Evolutionary conservation across 1,139 yeast genomes (phyloP), one percentile per base, ranked within the genome.

Genomic region (Magnusiomyces paraingens): DNA sequence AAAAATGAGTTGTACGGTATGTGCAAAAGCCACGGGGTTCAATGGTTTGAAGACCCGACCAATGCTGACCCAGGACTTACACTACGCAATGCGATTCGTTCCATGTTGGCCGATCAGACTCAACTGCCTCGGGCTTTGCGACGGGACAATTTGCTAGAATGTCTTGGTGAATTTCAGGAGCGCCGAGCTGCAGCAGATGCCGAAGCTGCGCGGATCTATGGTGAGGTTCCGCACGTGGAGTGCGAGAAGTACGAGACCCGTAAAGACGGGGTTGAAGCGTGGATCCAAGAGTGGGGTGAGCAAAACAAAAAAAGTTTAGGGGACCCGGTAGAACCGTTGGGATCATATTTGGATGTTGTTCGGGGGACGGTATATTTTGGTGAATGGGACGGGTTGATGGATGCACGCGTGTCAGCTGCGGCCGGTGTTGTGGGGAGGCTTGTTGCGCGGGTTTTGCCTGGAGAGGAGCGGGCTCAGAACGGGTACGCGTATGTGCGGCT

Each of bases 11-110:
- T 85, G 6, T 67, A 73, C 10, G 65, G 70, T 0, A 78, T 80
- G 10, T 84, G 91, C 57, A 44, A 52, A 4, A 52, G 54, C 0
- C 65, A 74, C 36, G 55, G 61, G 0, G 62, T 86, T 1, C 52
- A 57, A 0, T 86, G 93, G 91, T 80, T 82, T 44, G 90, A 85
- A 61, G 95, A 87, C 64, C 63, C 70, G 1, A 82, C 93, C 0
- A 87, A 87, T 61, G 61, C 63, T 3, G 85, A 85, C 59, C 65
- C 74, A 0, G 57, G 61, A 2, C 70, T 84, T 51, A 85, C 93
- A 0, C 64, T 70, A 44, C 70, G 95, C 38, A 86, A 86, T 61
- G 68, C 73, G 1, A 61, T 69, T 22, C 62, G 73, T 11, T 45
- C 51, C 21, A 47, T 68, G 35, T 54, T 66, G 12, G 26, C 51